Evolutionary conservation across 768 basidiomycete species (phyloP).

Genomic region (Tricholoma terreum): DNA sequence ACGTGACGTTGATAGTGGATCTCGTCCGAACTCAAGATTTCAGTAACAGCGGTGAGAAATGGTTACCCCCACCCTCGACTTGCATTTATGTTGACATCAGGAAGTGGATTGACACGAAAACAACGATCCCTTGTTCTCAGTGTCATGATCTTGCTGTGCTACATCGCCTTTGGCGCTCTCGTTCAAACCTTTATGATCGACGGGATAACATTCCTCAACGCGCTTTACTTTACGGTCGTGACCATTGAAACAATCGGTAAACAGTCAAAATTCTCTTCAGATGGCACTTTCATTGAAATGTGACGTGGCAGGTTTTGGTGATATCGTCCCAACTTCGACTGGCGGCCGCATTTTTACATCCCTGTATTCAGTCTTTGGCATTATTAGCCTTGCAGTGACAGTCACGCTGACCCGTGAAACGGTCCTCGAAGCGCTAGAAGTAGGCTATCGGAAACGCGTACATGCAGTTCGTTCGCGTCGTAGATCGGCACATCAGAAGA

Average conservation of each 20-base stretch:
- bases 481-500: constrained; percentile 37
- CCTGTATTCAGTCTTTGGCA: constrained; percentile 55
- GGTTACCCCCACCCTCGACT: not conserved
- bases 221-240: constrained; percentile 74
- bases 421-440: constrained; percentile 68
- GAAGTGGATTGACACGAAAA: constrained; percentile 76
- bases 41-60: constrained; percentile 50
- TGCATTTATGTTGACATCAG: constrained; percentile 29
- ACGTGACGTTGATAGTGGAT: constrained; percentile 66
- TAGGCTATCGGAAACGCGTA: constrained; percentile 58
- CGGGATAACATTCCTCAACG: constrained; percentile 59
- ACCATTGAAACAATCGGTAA: constrained; percentile 66
- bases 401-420: constrained; percentile 67
- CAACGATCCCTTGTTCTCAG: constrained; percentile 79
- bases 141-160: constrained; percentile 69
- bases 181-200: constrained; percentile 50
- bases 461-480: constrained; percentile 44
- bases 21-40: constrained; percentile 60
- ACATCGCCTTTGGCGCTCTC: constrained; percentile 71
- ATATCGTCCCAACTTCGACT: constrained; percentile 53
- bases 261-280: constrained; percentile 9
- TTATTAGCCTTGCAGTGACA: constrained; percentile 61
- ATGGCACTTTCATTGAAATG: constrained; percentile 2
- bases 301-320: constrained; percentile 60
- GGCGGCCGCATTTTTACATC: constrained; percentile 58